Percentiles rank a stretch among this genome's conserved stretches.
These are phyloP conservation scores for Dichotomopilus funicola DNA, from an alignment of 2,329 filamentous ascomycete genomes.

Conservation along the genomic window DNA sequence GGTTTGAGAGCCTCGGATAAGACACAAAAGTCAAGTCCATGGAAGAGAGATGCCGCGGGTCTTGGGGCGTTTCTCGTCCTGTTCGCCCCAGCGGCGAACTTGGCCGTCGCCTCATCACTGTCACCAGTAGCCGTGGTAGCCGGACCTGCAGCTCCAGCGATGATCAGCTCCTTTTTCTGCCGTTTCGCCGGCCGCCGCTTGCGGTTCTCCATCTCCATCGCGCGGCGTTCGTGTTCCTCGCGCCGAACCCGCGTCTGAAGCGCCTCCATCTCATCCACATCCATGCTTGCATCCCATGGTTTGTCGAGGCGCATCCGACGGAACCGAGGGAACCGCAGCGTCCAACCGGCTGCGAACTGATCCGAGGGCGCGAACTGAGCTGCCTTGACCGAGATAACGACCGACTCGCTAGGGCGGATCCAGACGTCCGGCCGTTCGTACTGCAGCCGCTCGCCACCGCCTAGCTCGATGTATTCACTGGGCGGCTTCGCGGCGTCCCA, in stretches of 20 bases:
- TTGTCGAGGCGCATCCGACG: slow-evolving; percentile 76
- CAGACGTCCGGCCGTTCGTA: slow-evolving; percentile 81
- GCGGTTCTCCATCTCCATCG: slow-evolving; percentile 69
- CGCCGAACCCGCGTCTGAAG: slow-evolving; percentile 63
- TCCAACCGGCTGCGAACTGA: slow-evolving; percentile 69
- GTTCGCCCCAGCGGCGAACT: slow-evolving; percentile 39
- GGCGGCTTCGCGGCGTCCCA: slow-evolving; percentile 79
- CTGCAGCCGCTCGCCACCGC: slow-evolving; percentile 63
- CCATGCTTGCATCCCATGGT: slow-evolving; percentile 72
- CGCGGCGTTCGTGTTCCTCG: slow-evolving; percentile 62
- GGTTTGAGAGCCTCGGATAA: slow-evolving; percentile 69
- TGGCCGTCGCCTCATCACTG: slow-evolving; percentile 27
- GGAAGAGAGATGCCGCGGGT: slow-evolving; percentile 57
- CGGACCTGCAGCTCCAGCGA: slow-evolving; percentile 59
- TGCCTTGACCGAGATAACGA: slow-evolving; percentile 86
- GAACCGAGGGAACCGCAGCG: slow-evolving; percentile 87
- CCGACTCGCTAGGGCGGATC: slow-evolving; percentile 82
- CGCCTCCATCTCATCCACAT: slow-evolving; percentile 68
- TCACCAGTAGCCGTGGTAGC: slow-evolving; percentile 16
- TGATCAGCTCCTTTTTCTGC: slow-evolving; percentile 61
- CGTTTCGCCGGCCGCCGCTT: slow-evolving; percentile 50
- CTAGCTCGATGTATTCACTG: slow-evolving; percentile 70
- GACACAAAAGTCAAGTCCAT: slow-evolving; percentile 73
- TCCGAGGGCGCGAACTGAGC: slow-evolving; percentile 69
- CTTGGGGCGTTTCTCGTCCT: too few species aligned